phyloP scores from a whole-genome alignment of 441 rosid genomes.

The Omphalea diandra region DNA sequence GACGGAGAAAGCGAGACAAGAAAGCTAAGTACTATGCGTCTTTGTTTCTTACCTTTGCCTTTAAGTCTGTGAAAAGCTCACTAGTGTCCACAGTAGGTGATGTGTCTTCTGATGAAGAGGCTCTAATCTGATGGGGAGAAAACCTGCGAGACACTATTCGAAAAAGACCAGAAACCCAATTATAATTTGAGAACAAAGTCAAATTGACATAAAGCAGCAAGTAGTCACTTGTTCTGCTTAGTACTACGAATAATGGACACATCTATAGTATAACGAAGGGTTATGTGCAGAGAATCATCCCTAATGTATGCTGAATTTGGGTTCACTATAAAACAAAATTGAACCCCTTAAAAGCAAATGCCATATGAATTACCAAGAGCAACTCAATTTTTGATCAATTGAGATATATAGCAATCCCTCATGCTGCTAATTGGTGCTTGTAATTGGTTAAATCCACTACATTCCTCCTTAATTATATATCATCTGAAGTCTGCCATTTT shows the following conservation, averaged over 20 bases:
- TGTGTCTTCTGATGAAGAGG: constrained; percentile 69
- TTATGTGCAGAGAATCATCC: too few relatives aligned
- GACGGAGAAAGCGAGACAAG: too few relatives aligned
- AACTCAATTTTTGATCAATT: too few relatives aligned
- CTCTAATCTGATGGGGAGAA: constrained; percentile 52
- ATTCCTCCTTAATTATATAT: constrained; percentile 3
- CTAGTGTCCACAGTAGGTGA: constrained; percentile 51
- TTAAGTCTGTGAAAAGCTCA: constrained; percentile 79
- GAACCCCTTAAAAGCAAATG: too few relatives aligned
- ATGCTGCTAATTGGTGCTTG: background rate
- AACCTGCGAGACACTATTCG: constrained; percentile 49
- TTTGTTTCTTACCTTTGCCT: constrained; percentile 62
- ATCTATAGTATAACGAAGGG: too few relatives aligned
- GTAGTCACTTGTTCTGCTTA: too few relatives aligned
- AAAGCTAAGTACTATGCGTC: background rate
- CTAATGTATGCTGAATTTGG: too few relatives aligned
- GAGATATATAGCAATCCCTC: too few relatives aligned
- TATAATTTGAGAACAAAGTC: background rate
- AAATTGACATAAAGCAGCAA: too few relatives aligned
- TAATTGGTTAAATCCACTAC: background rate
- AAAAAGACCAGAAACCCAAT: constrained; percentile 18
- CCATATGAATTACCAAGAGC: too few relatives aligned
- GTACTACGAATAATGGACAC: too few relatives aligned
- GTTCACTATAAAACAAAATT: too few relatives aligned
- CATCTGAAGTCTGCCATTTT: background rate